Base-by-base conservation (phyloP, 192 early-diverging fungal genomes). In the Coemansia sp. region DNA sequence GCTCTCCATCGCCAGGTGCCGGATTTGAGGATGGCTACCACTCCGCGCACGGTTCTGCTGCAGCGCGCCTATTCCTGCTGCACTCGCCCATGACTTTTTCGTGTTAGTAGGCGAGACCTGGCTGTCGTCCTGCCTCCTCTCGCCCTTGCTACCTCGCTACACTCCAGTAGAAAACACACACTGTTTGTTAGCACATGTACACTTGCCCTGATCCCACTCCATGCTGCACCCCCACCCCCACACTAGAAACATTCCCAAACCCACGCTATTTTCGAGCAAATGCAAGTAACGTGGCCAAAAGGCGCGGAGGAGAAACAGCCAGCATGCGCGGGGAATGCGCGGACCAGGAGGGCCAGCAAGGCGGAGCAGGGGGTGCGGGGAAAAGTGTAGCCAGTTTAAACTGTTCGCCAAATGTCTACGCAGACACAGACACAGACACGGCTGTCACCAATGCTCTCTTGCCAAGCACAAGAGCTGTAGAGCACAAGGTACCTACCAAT, bases 1-100 rank as follows among this genome's bases (percentile, higher is more conserved):
- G 76, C 73, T 71, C 65, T 83, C 80, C 80, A 83, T 75, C n/a
- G 80, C 80, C 66, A 83, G 61, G 64, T 83, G 80, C 9, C 80
- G 72, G 64, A 83, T 83, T 64, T 78, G 80, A 1, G 80, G 80
- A 44, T 83, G 76, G 76, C 73, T 83, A 67, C 76, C 79, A 65
- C 73, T 81, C 34, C 79, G 67, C 49, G 71, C 54, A 16, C 73
- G 74, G 63, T 55, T 68, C 51, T 73, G 74, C 68, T 75, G 76
- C 38, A 74, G 72, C 6, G 73, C 63, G 51, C 67, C 22, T 36
- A 77, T 65, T 24, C 80, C 80, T 6, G 66, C 60, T 33, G 69
- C 44, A 52, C 41, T 60, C 10, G 64, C 68, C 80, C 80, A 83
- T 13, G 70, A 43, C 67, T 74, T 77, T 61, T 77, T 77, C 16